Evolutionary conservation across 2,329 filamentous ascomycete species (phyloP).

Genomic region (Sporothrix brasiliensis): DNA sequence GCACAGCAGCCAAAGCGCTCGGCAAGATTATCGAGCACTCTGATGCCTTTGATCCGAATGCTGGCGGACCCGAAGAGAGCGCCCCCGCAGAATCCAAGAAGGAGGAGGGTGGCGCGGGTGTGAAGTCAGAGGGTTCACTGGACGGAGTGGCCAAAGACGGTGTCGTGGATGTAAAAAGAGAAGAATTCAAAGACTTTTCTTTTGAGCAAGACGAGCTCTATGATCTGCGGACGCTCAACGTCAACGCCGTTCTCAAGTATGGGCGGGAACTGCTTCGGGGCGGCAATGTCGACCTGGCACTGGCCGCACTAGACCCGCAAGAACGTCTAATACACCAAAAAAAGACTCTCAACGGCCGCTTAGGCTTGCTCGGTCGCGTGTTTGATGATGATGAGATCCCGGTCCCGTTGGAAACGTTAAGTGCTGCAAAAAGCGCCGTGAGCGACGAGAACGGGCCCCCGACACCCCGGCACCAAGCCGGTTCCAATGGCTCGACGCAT

Average conservation of each 20-base stretch:
- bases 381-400: constrained; percentile 80
- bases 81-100: constrained; percentile 44
- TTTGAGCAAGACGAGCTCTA: constrained; percentile 65
- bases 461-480: constrained; percentile 49
- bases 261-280: constrained; percentile 85
- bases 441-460: constrained; percentile 36
- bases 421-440: constrained; percentile 42
- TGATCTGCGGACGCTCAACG: constrained; percentile 72
- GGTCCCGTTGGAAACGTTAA: constrained; percentile 62
- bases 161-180: constrained; percentile 56
- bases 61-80: constrained; percentile 62
- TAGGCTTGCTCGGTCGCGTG: constrained; percentile 82
- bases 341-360: constrained; percentile 77
- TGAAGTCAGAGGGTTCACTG: not conserved
- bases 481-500: constrained; percentile 34
- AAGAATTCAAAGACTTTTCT: constrained; percentile 58
- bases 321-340: constrained; percentile 84
- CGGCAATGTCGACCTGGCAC: constrained; percentile 80
- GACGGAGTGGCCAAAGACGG: constrained; percentile 62
- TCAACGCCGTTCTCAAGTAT: constrained; percentile 76
- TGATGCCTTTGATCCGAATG: constrained; percentile 84
- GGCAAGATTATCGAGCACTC: constrained; percentile 93
- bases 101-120: constrained; percentile 43
- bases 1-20: constrained; percentile 89
- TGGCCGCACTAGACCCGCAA: constrained; percentile 79